These are phyloP conservation scores for Penicillium sp. DNA, from an alignment of 2,329 filamentous ascomycete genomes.

Conservation along the genomic window DNA sequence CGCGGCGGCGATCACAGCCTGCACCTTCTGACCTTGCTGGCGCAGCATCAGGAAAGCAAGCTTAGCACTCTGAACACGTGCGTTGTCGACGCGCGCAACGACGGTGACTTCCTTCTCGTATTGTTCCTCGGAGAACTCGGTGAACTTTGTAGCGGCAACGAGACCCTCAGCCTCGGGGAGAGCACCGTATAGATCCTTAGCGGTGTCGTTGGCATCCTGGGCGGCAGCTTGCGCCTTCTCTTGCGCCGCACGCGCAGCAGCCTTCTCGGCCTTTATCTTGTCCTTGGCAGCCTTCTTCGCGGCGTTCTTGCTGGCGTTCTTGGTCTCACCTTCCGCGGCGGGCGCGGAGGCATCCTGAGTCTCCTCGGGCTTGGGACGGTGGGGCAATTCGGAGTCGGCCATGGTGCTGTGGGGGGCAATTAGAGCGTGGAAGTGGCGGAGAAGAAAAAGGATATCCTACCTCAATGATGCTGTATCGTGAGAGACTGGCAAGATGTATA, in stretches of 20 bases:
- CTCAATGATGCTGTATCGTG: slow-evolving; percentile 21
- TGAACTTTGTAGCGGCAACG: slow-evolving; percentile 62
- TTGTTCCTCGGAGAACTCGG: slow-evolving; percentile 58
- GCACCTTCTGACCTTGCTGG: slow-evolving; percentile 76
- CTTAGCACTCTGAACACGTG: slow-evolving; percentile 84
- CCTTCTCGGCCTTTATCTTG: slow-evolving; percentile 84
- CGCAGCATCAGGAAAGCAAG: slow-evolving; percentile 87
- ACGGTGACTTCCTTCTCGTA: slow-evolving; percentile 73
- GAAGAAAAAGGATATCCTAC: slow-evolving; percentile 9
- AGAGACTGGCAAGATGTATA: slow-evolving; percentile 3
- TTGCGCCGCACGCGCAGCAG: slow-evolving; percentile 68
- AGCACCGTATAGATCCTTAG: slow-evolving; percentile 78
- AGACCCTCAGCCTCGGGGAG: slow-evolving; percentile 61
- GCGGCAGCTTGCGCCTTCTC: slow-evolving; percentile 70
- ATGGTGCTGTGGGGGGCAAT: slow-evolving; percentile 26
- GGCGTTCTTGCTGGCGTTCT: slow-evolving; percentile 68
- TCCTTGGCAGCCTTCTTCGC: slow-evolving; percentile 87
- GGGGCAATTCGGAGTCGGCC: slow-evolving; percentile 44
- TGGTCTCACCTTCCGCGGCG: slow-evolving; percentile 39
- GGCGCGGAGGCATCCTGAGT: slow-evolving; percentile 29
- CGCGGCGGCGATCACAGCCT: slow-evolving; percentile 73
- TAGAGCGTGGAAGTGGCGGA: not conserved
- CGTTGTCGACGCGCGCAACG: slow-evolving; percentile 82
- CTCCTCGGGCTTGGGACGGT: slow-evolving; percentile 43
- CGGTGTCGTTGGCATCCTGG: slow-evolving; percentile 60